Conservation (phyloP, 2,329 filamentous ascomycete genomes). For the Fusarium lateritium region DNA sequence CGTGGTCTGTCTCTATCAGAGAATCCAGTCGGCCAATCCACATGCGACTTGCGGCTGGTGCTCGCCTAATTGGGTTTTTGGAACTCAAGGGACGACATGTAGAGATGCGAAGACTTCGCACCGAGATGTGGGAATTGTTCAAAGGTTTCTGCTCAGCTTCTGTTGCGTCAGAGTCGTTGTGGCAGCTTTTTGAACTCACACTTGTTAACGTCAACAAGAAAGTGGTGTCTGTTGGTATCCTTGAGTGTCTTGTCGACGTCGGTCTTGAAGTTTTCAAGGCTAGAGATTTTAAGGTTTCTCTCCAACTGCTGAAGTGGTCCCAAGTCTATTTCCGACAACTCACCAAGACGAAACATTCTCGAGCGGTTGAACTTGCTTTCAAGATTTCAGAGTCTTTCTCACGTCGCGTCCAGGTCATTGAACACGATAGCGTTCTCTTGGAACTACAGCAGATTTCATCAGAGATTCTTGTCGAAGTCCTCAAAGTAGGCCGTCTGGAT, state of each 20-base stretch:
- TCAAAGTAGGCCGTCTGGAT: not conserved
- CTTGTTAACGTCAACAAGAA: constrained; percentile 12
- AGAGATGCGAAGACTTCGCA: not conserved
- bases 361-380: not conserved
- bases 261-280: constrained; percentile 1
- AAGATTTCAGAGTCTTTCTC: constrained; percentile 10
- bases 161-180: not conserved
- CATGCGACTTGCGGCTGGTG: constrained; percentile 6
- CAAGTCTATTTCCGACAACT: constrained; percentile 8
- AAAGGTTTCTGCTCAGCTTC: constrained; percentile 1
- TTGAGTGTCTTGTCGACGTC: constrained; percentile 7
- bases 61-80: not conserved
- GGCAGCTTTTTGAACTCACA: constrained; percentile 3
- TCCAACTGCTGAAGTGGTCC: not conserved
- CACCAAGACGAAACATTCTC: constrained; percentile 9
- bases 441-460: constrained; percentile 13
- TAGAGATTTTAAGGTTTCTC: not conserved
- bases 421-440: not conserved
- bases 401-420: not conserved
- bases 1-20: constrained; percentile 4
- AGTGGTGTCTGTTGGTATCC: not conserved
- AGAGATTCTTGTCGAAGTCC: constrained; percentile 2
- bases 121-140: constrained; percentile 16
- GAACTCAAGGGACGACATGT: not conserved
- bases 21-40: not conserved